Evolutionary conservation across 2,329 filamentous ascomycete species (phyloP), one percentile per base, ranked within the genome.

Genomic region (Lasiodiplodia gonubiensis): DNA sequence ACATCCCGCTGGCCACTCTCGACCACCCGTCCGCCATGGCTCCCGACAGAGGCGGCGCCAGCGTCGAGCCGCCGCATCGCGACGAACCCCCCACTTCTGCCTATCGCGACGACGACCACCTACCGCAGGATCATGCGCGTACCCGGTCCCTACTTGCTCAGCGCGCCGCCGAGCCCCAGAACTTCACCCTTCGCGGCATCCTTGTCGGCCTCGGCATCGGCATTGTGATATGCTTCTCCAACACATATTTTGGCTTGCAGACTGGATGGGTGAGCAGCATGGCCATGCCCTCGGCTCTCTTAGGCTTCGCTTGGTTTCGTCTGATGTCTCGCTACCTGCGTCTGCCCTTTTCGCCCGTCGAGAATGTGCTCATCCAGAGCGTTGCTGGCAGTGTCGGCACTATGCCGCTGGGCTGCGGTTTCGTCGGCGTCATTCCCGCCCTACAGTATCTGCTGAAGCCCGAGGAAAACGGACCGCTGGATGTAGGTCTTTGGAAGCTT

Each of bases 241-340:
- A 99, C 77, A 97, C 96, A 84, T 99, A 98, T 79, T 99, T 99
- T 77, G 95, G 95, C n/a, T 84, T 99, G 37, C 95, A 98, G 81
- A 96, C 92, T 33, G 89, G 89, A 71, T 92, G 89, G 89, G 87
- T 92, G 46, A 88, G 90, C 74, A 92, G 92, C 72, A 98, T 99
- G 95, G 92, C 93, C 18, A 97, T 99, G 93, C 95, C 95, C 0
- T 92, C 93, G 1, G 95, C 93, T 25, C 83, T 99, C 68, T 92
- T 99, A 75, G 94, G 95, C 2, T 98, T 97, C 76, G 94, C 93
- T 12, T 91, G 97, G 72, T 99, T 99, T 84, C 93, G 92, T 74
- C 85, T 90, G 6, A 79, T 97, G 1, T 87, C 90, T 0, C 88
- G 86, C 53, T 88, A 92, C 70, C 83, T 97, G 35, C 85, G 86